phyloP scores from a whole-genome alignment of 768 basidiomycete species.

The Xanthoconium purpureum region DNA sequence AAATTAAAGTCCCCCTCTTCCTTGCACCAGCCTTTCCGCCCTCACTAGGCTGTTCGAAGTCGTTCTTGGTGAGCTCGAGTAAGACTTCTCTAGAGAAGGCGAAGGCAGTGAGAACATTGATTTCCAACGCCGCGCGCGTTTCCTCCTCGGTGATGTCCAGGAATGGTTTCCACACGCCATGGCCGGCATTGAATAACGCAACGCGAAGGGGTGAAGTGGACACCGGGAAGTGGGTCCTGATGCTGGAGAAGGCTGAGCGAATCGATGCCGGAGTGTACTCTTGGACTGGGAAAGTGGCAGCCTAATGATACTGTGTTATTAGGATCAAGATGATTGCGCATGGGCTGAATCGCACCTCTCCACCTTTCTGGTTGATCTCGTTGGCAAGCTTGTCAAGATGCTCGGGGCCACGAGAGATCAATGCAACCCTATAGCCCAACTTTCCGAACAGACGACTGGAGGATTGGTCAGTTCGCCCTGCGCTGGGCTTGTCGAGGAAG shows the following conservation, averaged over 20 bases:
- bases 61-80: conserved; percentile 56
- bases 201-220: conserved; percentile 53
- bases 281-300: conserved; percentile 51
- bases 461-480: neutral
- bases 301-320: conserved; percentile 35
- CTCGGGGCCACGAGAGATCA: conserved; percentile 57
- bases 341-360: conserved; percentile 41
- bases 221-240: conserved; percentile 45
- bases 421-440: conserved; percentile 62
- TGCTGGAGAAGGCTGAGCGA: conserved; percentile 43
- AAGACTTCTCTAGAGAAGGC: conserved; percentile 62
- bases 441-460: conserved; percentile 57
- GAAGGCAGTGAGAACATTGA: conserved; percentile 57
- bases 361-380: conserved; percentile 56
- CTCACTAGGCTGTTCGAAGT: conserved; percentile 39
- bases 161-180: conserved; percentile 64
- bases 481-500: neutral
- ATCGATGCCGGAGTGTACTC: conserved; percentile 52
- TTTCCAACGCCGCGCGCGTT: conserved; percentile 46
- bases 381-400: conserved; percentile 50
- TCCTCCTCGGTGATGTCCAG: conserved; percentile 60
- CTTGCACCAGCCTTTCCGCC: conserved; percentile 40
- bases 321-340: neutral
- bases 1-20: conserved; percentile 61
- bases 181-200: conserved; percentile 62